A percentile compares a stretch with the other conserved stretches of the same genome.
Evolutionary conservation across 441 rosid genomes (phyloP).

Genomic region (Populus hybrid): DNA sequence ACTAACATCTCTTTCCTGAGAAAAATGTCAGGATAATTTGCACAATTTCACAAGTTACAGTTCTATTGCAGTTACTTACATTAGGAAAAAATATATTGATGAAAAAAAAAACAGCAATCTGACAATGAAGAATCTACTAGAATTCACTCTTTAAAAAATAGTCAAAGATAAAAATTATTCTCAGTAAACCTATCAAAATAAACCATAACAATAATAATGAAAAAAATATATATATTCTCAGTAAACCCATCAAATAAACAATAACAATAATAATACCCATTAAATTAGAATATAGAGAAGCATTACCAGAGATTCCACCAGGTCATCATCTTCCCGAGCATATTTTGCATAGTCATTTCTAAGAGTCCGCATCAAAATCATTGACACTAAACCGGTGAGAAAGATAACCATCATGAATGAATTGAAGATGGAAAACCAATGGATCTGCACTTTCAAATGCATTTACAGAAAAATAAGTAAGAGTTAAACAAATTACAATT

Average conservation of each 20-base stretch:
- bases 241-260: neutral
- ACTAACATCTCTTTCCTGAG: conserved; percentile 92
- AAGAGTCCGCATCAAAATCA: conserved; percentile 96
- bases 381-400: conserved; percentile 94
- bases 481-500: neutral
- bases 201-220: too few relatives aligned
- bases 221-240: neutral
- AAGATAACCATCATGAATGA: conserved; percentile 99
- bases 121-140: neutral
- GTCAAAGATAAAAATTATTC: neutral
- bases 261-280: neutral
- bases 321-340: conserved; percentile 96
- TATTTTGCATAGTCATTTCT: conserved; percentile 97
- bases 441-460: conserved; percentile 57
- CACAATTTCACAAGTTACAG: neutral
- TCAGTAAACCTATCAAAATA: neutral
- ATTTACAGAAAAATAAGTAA: conserved; percentile 12
- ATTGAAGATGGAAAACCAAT: conserved; percentile 97
- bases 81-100: neutral
- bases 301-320: conserved; percentile 87
- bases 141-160: neutral
- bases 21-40: neutral
- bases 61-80: neutral
- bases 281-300: conserved; percentile 1
- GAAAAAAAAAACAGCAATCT: neutral